Conservation (phyloP, 2,329 filamentous ascomycete species). For the Diaporthe velutina region DNA sequence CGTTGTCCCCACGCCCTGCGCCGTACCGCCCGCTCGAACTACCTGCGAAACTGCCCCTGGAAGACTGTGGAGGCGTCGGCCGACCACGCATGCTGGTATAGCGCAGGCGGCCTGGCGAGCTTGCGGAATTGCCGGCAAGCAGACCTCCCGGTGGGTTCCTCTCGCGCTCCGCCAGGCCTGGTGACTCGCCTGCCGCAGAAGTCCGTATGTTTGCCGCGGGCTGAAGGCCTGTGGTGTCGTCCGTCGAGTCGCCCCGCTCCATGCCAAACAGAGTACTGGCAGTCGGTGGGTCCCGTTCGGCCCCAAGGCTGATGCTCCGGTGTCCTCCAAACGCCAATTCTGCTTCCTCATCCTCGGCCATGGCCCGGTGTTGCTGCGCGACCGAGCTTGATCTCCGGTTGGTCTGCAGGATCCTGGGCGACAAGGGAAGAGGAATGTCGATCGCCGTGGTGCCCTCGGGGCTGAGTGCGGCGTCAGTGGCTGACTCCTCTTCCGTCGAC, state of each 20-base stretch:
- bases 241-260: slow-evolving; percentile 52
- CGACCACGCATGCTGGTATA: slow-evolving; percentile 53
- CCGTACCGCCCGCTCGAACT: slow-evolving; percentile 51
- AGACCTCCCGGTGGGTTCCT: slow-evolving; percentile 57
- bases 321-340: slow-evolving; percentile 72
- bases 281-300: slow-evolving; percentile 73
- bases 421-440: slow-evolving; percentile 79
- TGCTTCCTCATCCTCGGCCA: slow-evolving; percentile 69
- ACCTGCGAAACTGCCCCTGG: slow-evolving; percentile 60
- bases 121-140: slow-evolving; percentile 47
- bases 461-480: slow-evolving; percentile 53
- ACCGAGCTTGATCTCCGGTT: slow-evolving; percentile 78
- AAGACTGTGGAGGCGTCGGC: slow-evolving; percentile 59
- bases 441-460: slow-evolving; percentile 74
- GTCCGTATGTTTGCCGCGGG: slow-evolving; percentile 58
- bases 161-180: slow-evolving; percentile 55
- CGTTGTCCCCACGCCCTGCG: slow-evolving; percentile 55
- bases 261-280: slow-evolving; percentile 72
- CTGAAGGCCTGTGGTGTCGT: slow-evolving; percentile 52
- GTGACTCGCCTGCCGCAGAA: slow-evolving; percentile 54
- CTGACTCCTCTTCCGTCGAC: slow-evolving; percentile 50
- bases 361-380: slow-evolving; percentile 70
- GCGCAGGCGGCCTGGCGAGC: slow-evolving; percentile 61
- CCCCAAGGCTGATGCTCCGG: slow-evolving; percentile 77
- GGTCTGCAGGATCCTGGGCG: slow-evolving; percentile 68